Conservation (phyloP, 2,329 filamentous ascomycete species). For the Penicillium sp. region DNA sequence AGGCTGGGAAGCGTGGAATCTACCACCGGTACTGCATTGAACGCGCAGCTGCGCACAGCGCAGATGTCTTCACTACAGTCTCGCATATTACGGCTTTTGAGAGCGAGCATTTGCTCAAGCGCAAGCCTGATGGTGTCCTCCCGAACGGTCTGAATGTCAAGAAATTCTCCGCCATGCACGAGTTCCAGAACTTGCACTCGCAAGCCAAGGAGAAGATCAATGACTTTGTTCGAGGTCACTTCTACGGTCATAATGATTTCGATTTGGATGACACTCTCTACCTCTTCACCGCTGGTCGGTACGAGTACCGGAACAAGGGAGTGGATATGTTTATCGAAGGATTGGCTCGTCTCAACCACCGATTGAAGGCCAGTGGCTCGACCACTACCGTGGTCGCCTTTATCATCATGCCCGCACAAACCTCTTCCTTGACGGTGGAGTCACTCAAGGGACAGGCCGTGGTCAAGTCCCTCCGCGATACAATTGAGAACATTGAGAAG, state of each 20-base stretch:
- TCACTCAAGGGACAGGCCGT: slow-evolving; percentile 95
- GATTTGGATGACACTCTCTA: slow-evolving; percentile 96
- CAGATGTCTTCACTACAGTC: slow-evolving; percentile 97
- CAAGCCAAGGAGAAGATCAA: slow-evolving; percentile 97
- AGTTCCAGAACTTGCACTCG: slow-evolving; percentile 97
- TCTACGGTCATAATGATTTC: slow-evolving; percentile 98
- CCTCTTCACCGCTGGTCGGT: slow-evolving; percentile 94
- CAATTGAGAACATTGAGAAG: slow-evolving; percentile 86
- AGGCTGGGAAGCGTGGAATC: slow-evolving; percentile 96
- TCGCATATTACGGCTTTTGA: slow-evolving; percentile 99
- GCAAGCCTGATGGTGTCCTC: slow-evolving; percentile 93
- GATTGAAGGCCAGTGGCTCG: slow-evolving; percentile 78
- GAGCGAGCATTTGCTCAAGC: slow-evolving; percentile 94
- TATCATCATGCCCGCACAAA: slow-evolving; percentile 98
- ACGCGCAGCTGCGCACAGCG: slow-evolving; percentile 83
- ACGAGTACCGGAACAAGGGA: slow-evolving; percentile 97
- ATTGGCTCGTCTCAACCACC: slow-evolving; percentile 88
- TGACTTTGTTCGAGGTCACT: slow-evolving; percentile 96
- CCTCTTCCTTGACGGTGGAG: slow-evolving; percentile 90
- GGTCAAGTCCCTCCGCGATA: slow-evolving; percentile 93
- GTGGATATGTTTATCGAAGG: slow-evolving; percentile 99
- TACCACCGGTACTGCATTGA: slow-evolving; percentile 99
- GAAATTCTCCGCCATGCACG: slow-evolving; percentile 97
- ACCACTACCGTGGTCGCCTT: slow-evolving; percentile 96
- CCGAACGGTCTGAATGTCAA: slow-evolving; percentile 98